A percentile compares a stretch with the other conserved stretches of the same genome.
phyloP scores from a whole-genome alignment of 768 basidiomycete species.

The Lactarius trivialis region DNA sequence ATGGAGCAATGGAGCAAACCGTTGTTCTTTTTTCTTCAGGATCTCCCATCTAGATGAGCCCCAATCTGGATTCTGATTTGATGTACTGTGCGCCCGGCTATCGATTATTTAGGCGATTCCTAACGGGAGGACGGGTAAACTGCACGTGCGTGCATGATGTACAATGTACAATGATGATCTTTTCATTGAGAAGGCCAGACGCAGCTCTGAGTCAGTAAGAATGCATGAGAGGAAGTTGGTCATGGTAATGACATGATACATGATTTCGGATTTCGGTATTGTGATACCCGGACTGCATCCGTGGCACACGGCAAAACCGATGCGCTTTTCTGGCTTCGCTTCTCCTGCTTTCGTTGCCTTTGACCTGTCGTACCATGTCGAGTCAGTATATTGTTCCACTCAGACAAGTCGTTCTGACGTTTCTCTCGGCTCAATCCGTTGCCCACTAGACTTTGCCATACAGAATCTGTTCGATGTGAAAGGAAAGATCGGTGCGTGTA shows the following conservation, averaged over 20 bases:
- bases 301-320: too few relatives aligned
- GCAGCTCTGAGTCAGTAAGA: background rate
- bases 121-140: background rate
- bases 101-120: background rate
- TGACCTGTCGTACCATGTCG: constrained; percentile 1
- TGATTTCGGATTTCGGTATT: background rate
- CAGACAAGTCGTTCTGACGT: background rate
- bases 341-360: background rate
- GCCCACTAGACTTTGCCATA: constrained; percentile 16
- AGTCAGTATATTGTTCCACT: background rate
- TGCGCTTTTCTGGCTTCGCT: background rate
- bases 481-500: constrained; percentile 21
- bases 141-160: background rate
- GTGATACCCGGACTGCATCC: background rate
- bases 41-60: background rate
- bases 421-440: background rate
- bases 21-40: background rate
- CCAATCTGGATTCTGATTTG: background rate
- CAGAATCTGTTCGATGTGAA: constrained; percentile 21
- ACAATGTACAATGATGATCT: background rate
- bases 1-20: background rate
- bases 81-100: background rate
- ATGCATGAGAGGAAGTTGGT: too few relatives aligned
- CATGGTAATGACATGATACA: background rate
- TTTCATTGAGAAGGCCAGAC: background rate